Evolutionary conservation across 306 rosid species (phyloP), one percentile per base, ranked within the genome.

Genomic region (Adenanthera pavonina): DNA sequence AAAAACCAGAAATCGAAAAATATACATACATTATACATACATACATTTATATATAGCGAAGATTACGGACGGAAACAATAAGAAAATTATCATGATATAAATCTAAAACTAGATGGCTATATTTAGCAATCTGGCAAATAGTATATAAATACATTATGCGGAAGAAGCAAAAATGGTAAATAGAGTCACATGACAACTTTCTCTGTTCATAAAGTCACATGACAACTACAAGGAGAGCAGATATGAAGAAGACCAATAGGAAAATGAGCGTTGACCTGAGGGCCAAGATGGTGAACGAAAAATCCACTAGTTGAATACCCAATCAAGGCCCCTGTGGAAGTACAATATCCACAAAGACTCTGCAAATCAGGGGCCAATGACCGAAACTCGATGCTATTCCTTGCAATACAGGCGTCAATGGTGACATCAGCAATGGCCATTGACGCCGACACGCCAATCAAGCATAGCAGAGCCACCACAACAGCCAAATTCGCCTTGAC

Each of bases 371-470:
- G 80, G 5, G 97, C 97, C 38, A 93, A 56, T 3, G 87, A 59
- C 11, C 86, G 81, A 2, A 83, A 70, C 84, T 88, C 89, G 53
- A 93, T 93, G 62, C 97, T 91, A 19, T 78, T 88, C 84, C 90
- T 81, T 7, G 94, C 97, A 38, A 93, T 89, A 49, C 96, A 91
- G 2, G 97, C 96, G 5, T 93, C 97, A 12, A 93, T 89, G 2
- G 93, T 88, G n/a, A 93, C 97, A 3, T 88, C 95, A 1, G 94
- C 85, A 1, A 93, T 89, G 1, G 97, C 92, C 74, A 89, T 38
- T 30, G 92, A 86, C 0, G 89, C 91, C 6, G 89, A 83, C 0
- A 91, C 78, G 0, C 92, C 92, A 2, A 93, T 17, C n/a, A 93
- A 86, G 61, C 88, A 89, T 0, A 68, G 3, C 69, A 93, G 17